Evolutionary conservation across 768 basidiomycete genomes (phyloP), one percentile per base, ranked within the genome.

Genomic region (Peribolospora kevripleyi): DNA sequence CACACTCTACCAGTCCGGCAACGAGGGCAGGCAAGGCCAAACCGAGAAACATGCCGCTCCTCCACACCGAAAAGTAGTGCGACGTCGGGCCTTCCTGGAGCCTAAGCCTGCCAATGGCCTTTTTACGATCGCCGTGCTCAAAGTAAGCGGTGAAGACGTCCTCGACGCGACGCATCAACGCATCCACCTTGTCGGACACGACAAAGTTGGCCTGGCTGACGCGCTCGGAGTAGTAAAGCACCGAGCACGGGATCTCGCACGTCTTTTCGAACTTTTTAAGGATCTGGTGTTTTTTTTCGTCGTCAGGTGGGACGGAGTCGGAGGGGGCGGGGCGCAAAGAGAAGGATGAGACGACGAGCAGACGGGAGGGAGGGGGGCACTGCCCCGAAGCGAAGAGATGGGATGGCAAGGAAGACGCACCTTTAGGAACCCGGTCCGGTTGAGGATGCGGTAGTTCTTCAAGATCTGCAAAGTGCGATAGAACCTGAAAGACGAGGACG

Each of bases 401-500:
- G 25, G 25, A 25, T 25, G 25, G 25, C 25, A 25, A 25, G 25
- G 25, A 25, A 25, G 25, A 25, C 25, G 25, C 25, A 86, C 73
- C 67, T 87, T 90, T 68, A 83, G 73, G 65, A 93, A 87, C 1
- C 91, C 93, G 1, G 84, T 83, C 7, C 87, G 67, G 65, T 98
- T 97, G 46, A 95, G 68, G 48, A 82, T 77, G 80, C 86, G 75
- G 66, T 91, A 98, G 63, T 85, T 85, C 61, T 86, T 83, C 58
- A 98, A 71, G 52, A 81, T 69, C 64, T 91, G 87, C 25, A 93
- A 70, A 7, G 76, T 81, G 13, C 85, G 82, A 61, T 97, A 91
- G 65, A 81, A 59, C n/a, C 58, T 57, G 57, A 58, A 58, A 0
- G 60, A 55, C 55, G 50, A 3, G 7, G 2, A 39, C 25, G 9